Percentiles rank a stretch among this genome's conserved stretches.
phyloP scores from a whole-genome alignment of 2,329 filamentous ascomycete genomes.

The Cordyceps militaris region DNA sequence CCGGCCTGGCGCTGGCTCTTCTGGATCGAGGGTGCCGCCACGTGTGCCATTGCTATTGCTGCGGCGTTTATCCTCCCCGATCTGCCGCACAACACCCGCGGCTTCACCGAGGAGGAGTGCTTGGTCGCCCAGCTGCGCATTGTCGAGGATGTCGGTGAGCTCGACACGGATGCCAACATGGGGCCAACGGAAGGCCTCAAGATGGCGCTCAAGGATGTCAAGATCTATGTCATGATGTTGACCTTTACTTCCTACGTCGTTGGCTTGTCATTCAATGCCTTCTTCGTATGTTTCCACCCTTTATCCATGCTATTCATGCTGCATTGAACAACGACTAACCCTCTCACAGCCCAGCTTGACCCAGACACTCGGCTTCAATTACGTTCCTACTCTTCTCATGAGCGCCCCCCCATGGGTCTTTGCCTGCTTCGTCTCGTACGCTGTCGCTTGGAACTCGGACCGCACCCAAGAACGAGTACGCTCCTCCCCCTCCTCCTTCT shows the following conservation, averaged over 20 bases:
- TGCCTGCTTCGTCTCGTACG: slow-evolving; percentile 48
- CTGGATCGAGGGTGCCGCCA: slow-evolving; percentile 49
- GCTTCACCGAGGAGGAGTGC: slow-evolving; percentile 53
- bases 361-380: slow-evolving; percentile 43
- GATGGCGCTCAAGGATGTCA: slow-evolving; percentile 53
- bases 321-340: slow-evolving; percentile 7
- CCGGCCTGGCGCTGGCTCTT: slow-evolving; percentile 57
- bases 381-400: slow-evolving; percentile 48
- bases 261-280: slow-evolving; percentile 51
- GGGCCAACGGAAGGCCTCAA: slow-evolving; percentile 45
- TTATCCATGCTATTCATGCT: background rate
- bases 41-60: slow-evolving; percentile 40
- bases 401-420: slow-evolving; percentile 53
- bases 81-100: slow-evolving; percentile 47
- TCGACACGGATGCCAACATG: slow-evolving; percentile 45
- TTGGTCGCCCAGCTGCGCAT: slow-evolving; percentile 48
- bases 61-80: slow-evolving; percentile 47
- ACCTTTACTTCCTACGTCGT: slow-evolving; percentile 55
- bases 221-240: slow-evolving; percentile 58
- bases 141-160: slow-evolving; percentile 51
- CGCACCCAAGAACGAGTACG: slow-evolving; percentile 44
- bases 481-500: background rate
- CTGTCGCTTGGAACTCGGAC: slow-evolving; percentile 50
- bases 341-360: slow-evolving; percentile 40
- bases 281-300: slow-evolving; percentile 42